Conservation (phyloP, 23 red algal genomes). For the Gracilaria gracilis region DNA sequence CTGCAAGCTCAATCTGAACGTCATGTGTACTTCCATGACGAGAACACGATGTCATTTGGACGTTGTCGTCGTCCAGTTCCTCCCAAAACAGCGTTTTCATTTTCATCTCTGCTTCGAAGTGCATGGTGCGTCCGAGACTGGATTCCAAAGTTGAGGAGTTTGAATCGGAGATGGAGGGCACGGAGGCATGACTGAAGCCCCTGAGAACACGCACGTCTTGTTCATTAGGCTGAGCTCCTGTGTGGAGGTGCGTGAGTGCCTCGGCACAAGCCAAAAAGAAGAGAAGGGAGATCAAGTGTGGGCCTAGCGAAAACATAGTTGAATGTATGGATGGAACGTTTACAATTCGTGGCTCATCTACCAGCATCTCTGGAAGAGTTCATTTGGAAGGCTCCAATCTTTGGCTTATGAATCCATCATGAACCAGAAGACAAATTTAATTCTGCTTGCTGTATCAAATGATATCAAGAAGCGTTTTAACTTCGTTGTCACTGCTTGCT, state of each 20-base stretch:
- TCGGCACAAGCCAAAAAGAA: neutral
- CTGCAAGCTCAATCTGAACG: neutral
- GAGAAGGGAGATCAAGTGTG: neutral
- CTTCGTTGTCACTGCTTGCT: no score
- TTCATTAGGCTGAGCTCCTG: neutral
- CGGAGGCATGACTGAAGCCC: neutral
- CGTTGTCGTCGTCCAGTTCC: slow-evolving; percentile 5
- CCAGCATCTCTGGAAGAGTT: no score
- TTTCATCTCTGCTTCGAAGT: neutral
- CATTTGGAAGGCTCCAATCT: no score
- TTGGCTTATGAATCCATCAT: no score
- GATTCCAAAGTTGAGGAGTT: neutral
- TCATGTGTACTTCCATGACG: neutral
- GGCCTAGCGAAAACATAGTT: neutral
- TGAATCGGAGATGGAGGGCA: neutral
- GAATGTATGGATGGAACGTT: no score
- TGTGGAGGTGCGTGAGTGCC: slow-evolving; percentile 18
- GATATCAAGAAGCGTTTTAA: no score
- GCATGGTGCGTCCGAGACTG: neutral
- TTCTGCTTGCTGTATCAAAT: no score
- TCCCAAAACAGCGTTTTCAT: slow-evolving; percentile 16
- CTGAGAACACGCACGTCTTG: neutral
- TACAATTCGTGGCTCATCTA: no score
- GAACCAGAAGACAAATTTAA: no score
- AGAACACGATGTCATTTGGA: neutral